A percentile compares a stretch with the other conserved stretches of the same genome.
phyloP scores from a whole-genome alignment of 495 filamentous ascomycete species.

The Aspergillus mulundensis region DNA sequence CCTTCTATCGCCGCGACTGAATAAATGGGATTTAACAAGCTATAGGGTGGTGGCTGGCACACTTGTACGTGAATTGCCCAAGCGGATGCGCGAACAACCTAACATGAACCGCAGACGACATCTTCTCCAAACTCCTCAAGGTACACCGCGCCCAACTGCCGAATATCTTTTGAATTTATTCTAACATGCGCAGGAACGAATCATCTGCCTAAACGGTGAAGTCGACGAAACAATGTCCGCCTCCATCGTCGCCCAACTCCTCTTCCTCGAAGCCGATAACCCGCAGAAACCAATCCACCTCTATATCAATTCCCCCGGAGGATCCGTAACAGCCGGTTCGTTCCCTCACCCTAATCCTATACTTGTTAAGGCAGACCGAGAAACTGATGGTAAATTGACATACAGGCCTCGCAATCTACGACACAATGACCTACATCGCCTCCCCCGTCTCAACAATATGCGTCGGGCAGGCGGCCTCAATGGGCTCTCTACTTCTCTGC shows the following conservation, averaged over 20 bases:
- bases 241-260: conserved; percentile 88
- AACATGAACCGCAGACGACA: conserved; percentile 59
- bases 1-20: neutral
- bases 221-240: conserved; percentile 88
- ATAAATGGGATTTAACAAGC: conserved; percentile 22
- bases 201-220: conserved; percentile 88
- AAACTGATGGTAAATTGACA: conserved; percentile 7
- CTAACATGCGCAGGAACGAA: conserved; percentile 64
- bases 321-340: conserved; percentile 80
- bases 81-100: neutral
- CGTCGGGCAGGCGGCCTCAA: conserved; percentile 88
- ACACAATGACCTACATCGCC: conserved; percentile 97
- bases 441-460: conserved; percentile 92
- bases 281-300: conserved; percentile 91
- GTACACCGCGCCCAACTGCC: conserved; percentile 30
- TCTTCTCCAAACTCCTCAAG: conserved; percentile 76
- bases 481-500: conserved; percentile 85
- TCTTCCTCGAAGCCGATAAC: conserved; percentile 96
- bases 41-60: conserved; percentile 81
- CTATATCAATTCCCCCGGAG: conserved; percentile 96
- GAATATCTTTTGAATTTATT: neutral
- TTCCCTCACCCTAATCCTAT: neutral
- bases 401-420: conserved; percentile 86
- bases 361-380: neutral
- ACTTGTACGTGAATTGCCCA: conserved; percentile 59